Evolutionary conservation across 2,329 filamentous ascomycete genomes (phyloP).

Genomic region (Verticillium isaacii): DNA sequence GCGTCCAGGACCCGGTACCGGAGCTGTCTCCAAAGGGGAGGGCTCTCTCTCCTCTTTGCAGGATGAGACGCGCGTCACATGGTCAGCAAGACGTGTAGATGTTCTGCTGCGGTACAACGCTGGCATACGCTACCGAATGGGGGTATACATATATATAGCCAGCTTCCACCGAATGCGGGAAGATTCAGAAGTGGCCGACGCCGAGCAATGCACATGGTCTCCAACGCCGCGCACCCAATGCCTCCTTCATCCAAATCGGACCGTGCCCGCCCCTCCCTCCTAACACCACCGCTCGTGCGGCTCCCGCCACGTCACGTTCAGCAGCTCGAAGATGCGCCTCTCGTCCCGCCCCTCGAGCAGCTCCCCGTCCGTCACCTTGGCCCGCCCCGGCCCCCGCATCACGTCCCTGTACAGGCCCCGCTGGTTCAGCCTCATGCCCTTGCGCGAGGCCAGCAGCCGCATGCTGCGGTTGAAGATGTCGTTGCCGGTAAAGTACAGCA

Average conservation of each 20-base stretch:
- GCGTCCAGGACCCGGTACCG: too few relatives aligned
- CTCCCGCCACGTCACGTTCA: slow-evolving; percentile 81
- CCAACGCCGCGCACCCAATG: neutral
- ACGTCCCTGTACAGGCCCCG: slow-evolving; percentile 71
- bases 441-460: slow-evolving; percentile 72
- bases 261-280: too few relatives aligned
- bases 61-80: too few relatives aligned
- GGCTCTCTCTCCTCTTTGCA: too few relatives aligned
- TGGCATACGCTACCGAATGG: too few relatives aligned
- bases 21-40: too few relatives aligned
- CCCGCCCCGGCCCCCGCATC: slow-evolving; percentile 50
- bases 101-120: too few relatives aligned
- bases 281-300: slow-evolving; percentile 72
- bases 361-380: slow-evolving; percentile 61
- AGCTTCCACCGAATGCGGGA: too few relatives aligned
- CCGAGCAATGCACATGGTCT: neutral
- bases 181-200: too few relatives aligned
- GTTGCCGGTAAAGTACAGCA: slow-evolving; percentile 95
- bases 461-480: slow-evolving; percentile 92
- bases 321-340: slow-evolving; percentile 71
- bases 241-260: neutral
- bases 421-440: slow-evolving; percentile 82
- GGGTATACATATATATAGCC: too few relatives aligned
- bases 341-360: slow-evolving; percentile 73
- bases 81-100: too few relatives aligned